Evolutionary conservation across 2,329 filamentous ascomycete species (phyloP), one percentile per base, ranked within the genome.

Genomic region (Colletotrichum zoysiae): DNA sequence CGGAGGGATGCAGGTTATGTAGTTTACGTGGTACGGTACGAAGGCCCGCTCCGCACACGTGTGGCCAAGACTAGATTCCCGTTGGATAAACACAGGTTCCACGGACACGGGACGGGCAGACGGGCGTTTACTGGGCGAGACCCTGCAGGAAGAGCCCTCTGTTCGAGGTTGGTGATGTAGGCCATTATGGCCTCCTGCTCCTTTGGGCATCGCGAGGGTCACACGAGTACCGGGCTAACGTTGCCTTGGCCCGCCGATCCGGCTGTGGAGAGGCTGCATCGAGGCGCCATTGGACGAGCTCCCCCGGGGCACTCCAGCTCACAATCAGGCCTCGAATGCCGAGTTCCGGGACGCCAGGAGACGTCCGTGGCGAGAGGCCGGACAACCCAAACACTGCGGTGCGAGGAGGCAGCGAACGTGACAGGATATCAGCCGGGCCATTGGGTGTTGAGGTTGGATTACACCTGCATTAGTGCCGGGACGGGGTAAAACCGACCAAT

Each of bases 401-500:
- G 23, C n/a, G 51, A 42, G 30, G 26, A 48, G 35, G 33, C n/a
- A 35, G n/a, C n/a, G 2, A 33, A 1, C 63, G 6, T 18, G 46
- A 30, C 51, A 46, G 35, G 35, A 53, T 18, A 65, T 63, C 58
- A 62, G 62, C 64, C 48, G 62, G 42, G 42, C 5, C 42, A 44
- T 44, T 35, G 50, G 38, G 51, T 53, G 30, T 33, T 35, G 70
- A 56, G 16, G 65, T 60, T 48, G 48, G 46, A 70, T 64, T 72
- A 60, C 65, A 72, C 70, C 59, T 72, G 65, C 70, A 70, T 69
- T 60, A 72, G 65, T 50, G 59, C 53, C 57, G 20, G n/a, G 33
- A 38, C 9, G 23, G 33, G 51, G 16, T 35, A 33, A 26, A 3
- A 53, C 67, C 55, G 18, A 5, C 44, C 18, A 30, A 30, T 65